Percentiles rank a stretch among this genome's conserved stretches.
Conservation (phyloP, 2,329 filamentous ascomycete genomes). For the Penicillium sp. region DNA sequence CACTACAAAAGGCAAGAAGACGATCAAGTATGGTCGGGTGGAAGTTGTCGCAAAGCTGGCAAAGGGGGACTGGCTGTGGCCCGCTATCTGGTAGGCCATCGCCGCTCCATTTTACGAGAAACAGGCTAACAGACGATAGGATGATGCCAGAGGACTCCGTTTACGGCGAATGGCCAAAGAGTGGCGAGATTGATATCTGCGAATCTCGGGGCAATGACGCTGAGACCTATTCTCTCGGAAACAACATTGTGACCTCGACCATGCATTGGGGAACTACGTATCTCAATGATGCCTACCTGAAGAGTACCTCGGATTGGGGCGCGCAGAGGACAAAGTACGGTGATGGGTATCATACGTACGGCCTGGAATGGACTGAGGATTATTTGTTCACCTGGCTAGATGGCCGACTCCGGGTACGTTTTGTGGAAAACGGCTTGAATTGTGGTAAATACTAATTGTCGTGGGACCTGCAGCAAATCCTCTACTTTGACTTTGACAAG, state of each 20-base stretch:
- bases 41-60: slow-evolving; percentile 58
- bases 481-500: slow-evolving; percentile 32
- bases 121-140: slow-evolving; percentile 25
- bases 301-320: slow-evolving; percentile 8
- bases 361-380: slow-evolving; percentile 55
- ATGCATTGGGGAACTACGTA: slow-evolving; percentile 26
- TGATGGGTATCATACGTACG: slow-evolving; percentile 53
- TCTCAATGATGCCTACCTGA: slow-evolving; percentile 7
- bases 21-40: slow-evolving; percentile 53
- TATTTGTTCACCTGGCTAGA: slow-evolving; percentile 59
- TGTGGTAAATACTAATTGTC: not conserved
- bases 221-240: slow-evolving; percentile 39
- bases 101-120: not conserved
- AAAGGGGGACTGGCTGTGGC: slow-evolving; percentile 59
- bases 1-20: slow-evolving; percentile 50
- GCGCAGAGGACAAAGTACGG: slow-evolving; percentile 12
- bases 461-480: slow-evolving; percentile 32
- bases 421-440: not conserved
- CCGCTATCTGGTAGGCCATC: slow-evolving; percentile 47
- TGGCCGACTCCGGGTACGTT: slow-evolving; percentile 26
- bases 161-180: slow-evolving; percentile 55
- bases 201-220: slow-evolving; percentile 52
- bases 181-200: slow-evolving; percentile 58
- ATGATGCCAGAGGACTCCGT: slow-evolving; percentile 53
- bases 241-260: slow-evolving; percentile 45